These are phyloP conservation scores for Cyberlindnera xylosilytica DNA, from an alignment of 805 yeast genomes.

Conservation along the genomic window DNA sequence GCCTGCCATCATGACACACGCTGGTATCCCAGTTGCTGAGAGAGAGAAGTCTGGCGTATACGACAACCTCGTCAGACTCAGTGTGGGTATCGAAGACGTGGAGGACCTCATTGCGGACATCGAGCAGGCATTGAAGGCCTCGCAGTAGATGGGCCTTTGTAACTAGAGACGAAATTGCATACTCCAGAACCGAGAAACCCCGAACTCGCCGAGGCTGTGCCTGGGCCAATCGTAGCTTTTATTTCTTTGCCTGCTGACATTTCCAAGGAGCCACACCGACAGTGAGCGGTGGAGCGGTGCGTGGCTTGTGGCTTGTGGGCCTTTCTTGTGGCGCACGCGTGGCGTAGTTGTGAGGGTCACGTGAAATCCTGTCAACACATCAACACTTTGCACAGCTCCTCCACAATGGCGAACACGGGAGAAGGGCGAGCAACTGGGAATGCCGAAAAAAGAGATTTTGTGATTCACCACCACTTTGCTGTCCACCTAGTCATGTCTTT, in stretches of 20 bases:
- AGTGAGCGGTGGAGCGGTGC: too few relatives aligned
- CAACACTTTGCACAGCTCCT: slow-evolving; percentile 3
- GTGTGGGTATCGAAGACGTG: slow-evolving; percentile 84
- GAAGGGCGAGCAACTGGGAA: neutral
- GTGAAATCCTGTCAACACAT: slow-evolving; percentile 28
- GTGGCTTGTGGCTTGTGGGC: slow-evolving; percentile 6
- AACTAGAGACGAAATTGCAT: too few relatives aligned
- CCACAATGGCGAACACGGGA: slow-evolving; percentile 10
- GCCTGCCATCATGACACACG: slow-evolving; percentile 91
- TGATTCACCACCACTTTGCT: too few relatives aligned
- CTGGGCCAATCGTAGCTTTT: too few relatives aligned
- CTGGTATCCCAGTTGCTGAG: slow-evolving; percentile 77
- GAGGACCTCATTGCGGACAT: slow-evolving; percentile 74
- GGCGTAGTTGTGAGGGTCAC: slow-evolving; percentile 17
- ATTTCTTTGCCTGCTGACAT: too few relatives aligned
- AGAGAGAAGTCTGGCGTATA: slow-evolving; percentile 79
- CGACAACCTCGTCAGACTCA: slow-evolving; percentile 77
- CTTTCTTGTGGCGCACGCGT: slow-evolving; percentile 3
- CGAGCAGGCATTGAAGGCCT: slow-evolving; percentile 54
- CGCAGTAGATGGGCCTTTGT: too few relatives aligned
- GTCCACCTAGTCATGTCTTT: neutral
- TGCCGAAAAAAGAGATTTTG: neutral
- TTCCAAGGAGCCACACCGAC: neutral
- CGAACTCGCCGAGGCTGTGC: too few relatives aligned
- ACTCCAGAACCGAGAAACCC: too few relatives aligned